Evolutionary conservation across 2,329 filamentous ascomycete genomes (phyloP), one percentile per base, ranked within the genome.

Genomic region (Leptoxyphium fumago): DNA sequence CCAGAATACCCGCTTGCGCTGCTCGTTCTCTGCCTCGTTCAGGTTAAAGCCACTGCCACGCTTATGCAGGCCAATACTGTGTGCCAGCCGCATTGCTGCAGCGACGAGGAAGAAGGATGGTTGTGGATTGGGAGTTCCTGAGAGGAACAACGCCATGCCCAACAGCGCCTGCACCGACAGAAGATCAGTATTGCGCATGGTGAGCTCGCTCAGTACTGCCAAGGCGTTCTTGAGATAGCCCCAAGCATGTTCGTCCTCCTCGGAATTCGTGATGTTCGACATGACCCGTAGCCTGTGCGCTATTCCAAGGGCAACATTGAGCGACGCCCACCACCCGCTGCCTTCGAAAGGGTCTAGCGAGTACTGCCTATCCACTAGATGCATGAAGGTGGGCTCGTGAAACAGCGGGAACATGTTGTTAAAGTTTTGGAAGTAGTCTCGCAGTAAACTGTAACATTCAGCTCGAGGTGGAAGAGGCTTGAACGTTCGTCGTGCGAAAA

Each of bases 321-420:
- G 72, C 63, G 87, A 94, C 5, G 91, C 91, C 89, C 91, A 98
- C 91, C 91, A 98, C 2, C 91, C 91, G 5, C 87, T 93, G 26
- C 89, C 88, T 60, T 94, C 81, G 52, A 95, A 96, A 1, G 89
- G 89, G 52, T 96, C 84, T 41, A 79, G 70, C 1, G 87, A 93
- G 63, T 96, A 98, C 60, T 96, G 89, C 53, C 83, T 79, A 58
- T 96, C 87, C 29, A 95, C 87, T 5, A 96, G 71, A 59, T 95
- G 88, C 86, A 96, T 96, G 59, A 98, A 98, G 0, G 91, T 96
- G 1, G 89, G 88, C 61, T 95, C 88, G 62, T 98, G 91, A 58
- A 94, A 98, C 3, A 98, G 71, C 5, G 91, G 91, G 59, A 96
- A 94, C 76, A 96, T 89, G 76, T 86, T 91, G 68, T 98, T 98